A percentile compares a stretch with the other conserved stretches of the same genome.
These are phyloP conservation scores for Grosmannia penicillata DNA, from an alignment of 2,329 filamentous ascomycete genomes.

Conservation along the genomic window DNA sequence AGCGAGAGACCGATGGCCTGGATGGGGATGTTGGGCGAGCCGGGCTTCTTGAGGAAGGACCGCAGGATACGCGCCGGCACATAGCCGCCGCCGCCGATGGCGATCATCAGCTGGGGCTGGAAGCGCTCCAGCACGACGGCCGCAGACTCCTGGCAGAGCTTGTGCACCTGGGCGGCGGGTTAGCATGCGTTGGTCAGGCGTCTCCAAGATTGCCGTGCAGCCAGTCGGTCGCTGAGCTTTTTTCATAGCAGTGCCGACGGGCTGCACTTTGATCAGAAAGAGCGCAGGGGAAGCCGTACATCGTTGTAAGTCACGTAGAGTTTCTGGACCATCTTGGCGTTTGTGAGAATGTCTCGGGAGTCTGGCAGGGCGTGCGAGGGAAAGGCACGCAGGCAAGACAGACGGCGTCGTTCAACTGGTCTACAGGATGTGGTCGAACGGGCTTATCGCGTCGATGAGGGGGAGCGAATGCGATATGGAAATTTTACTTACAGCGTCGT, in stretches of 20 bases:
- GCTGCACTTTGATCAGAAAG: too few relatives aligned
- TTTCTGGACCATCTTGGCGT: slow-evolving; percentile 61
- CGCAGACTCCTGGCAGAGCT: slow-evolving; percentile 82
- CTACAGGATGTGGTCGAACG: too few relatives aligned
- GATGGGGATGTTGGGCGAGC: slow-evolving; percentile 89
- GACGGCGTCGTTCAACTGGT: neutral
- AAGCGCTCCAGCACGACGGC: slow-evolving; percentile 69
- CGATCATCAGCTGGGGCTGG: slow-evolving; percentile 92
- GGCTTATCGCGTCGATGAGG: too few relatives aligned
- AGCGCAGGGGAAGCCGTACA: slow-evolving; percentile 32
- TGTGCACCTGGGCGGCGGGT: slow-evolving; percentile 61
- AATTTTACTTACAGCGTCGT: too few relatives aligned
- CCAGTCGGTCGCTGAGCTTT: too few relatives aligned
- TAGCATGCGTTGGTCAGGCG: too few relatives aligned
- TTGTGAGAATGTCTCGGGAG: too few relatives aligned
- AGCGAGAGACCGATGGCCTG: slow-evolving; percentile 97
- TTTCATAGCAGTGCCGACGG: too few relatives aligned
- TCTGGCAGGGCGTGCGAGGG: neutral
- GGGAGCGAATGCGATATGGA: too few relatives aligned
- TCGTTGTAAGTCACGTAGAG: slow-evolving; percentile 86
- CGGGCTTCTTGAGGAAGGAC: slow-evolving; percentile 86
- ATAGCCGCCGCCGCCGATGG: slow-evolving; percentile 94
- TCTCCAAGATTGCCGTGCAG: too few relatives aligned
- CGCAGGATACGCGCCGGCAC: slow-evolving; percentile 93
- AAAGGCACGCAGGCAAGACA: too few relatives aligned